These are phyloP conservation scores for Aristolochia contorta DNA, from an alignment of 164 flowering plant species.

Conservation along the genomic window DNA sequence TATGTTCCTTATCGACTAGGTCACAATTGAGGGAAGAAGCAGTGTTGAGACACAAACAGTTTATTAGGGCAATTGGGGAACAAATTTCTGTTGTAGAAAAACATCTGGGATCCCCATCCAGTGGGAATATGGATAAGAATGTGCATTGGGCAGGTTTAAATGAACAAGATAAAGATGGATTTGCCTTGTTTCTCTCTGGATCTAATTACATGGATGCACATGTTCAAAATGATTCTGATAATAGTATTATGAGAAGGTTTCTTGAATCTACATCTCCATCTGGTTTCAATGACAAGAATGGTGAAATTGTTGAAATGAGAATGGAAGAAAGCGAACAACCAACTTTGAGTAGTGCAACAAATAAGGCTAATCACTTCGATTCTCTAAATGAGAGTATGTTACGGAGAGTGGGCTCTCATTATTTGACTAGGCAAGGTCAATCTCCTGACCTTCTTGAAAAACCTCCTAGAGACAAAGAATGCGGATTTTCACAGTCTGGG, in stretches of 20 bases:
- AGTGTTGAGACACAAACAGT: slow-evolving; percentile 34
- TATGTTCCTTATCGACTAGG: slow-evolving; percentile 18
- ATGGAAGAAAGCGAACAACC: slow-evolving; percentile 16
- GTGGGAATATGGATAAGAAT: slow-evolving; percentile 13
- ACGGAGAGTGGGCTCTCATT: slow-evolving; percentile 22
- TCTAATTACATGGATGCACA: slow-evolving; percentile 14
- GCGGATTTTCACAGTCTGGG: slow-evolving; percentile 5
- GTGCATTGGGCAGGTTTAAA: slow-evolving; percentile 25
- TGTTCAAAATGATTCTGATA: slow-evolving; percentile 12
- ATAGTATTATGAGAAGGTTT: slow-evolving; percentile 25
- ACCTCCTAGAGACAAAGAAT: slow-evolving; percentile 9
- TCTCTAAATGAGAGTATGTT: slow-evolving; percentile 11
- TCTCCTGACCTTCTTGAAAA: slow-evolving; percentile 17
- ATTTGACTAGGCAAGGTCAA: slow-evolving; percentile 12
- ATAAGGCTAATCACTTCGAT: slow-evolving; percentile 11
- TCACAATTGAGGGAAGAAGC: slow-evolving; percentile 20
- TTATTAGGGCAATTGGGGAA: slow-evolving; percentile 37
- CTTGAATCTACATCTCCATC: slow-evolving; percentile 28
- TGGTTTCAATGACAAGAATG: slow-evolving; percentile 18
- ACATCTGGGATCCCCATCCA: slow-evolving; percentile 19
- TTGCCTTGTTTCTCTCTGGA: slow-evolving; percentile 44
- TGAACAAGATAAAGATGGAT: slow-evolving; percentile 40
- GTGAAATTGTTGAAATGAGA: slow-evolving; percentile 33
- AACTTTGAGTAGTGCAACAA: slow-evolving; percentile 15
- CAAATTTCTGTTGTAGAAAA: slow-evolving; percentile 32